Evolutionary conservation across 805 yeast species (phyloP).

Genomic region (Lachancea kluyveri): DNA sequence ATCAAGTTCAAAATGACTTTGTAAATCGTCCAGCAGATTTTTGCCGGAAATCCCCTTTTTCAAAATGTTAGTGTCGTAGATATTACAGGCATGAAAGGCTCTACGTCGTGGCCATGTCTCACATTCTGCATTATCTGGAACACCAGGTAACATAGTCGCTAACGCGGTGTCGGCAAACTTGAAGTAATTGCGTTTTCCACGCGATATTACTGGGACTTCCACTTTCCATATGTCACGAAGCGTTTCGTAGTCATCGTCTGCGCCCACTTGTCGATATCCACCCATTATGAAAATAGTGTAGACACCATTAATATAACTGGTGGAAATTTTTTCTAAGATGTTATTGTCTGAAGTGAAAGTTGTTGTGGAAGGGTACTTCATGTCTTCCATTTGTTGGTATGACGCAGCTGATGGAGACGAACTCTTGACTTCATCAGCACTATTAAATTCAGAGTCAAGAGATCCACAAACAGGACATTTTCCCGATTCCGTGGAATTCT

Average conservation of each 20-base stretch:
- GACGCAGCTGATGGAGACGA: slow-evolving; percentile 2
- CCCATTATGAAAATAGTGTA: slow-evolving; percentile 37
- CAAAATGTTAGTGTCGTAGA: slow-evolving; percentile 17
- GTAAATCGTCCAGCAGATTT: slow-evolving; percentile 16
- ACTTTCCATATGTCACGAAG: slow-evolving; percentile 38
- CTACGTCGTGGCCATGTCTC: slow-evolving; percentile 30
- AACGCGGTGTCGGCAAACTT: slow-evolving; percentile 33
- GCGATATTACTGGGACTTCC: slow-evolving; percentile 32
- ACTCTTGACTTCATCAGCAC: neutral
- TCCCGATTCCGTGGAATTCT: slow-evolving; percentile 2
- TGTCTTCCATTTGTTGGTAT: slow-evolving; percentile 4
- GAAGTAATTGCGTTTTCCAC: slow-evolving; percentile 32
- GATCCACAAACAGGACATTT: slow-evolving; percentile 5
- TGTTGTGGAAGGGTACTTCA: slow-evolving; percentile 1
- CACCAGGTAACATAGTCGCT: slow-evolving; percentile 28
- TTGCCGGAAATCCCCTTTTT: slow-evolving; percentile 10
- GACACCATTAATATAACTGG: slow-evolving; percentile 10
- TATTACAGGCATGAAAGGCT: slow-evolving; percentile 31
- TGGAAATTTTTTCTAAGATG: slow-evolving; percentile 4
- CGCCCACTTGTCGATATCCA: slow-evolving; percentile 36
- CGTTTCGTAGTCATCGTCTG: slow-evolving; percentile 28
- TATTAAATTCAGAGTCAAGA: slow-evolving; percentile 1
- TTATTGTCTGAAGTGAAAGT: slow-evolving; percentile 5
- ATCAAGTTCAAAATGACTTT: slow-evolving; percentile 17
- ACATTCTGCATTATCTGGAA: slow-evolving; percentile 10